These are phyloP conservation scores for Lyophyllum semitale DNA, from an alignment of 768 basidiomycete genomes.

Conservation along the genomic window DNA sequence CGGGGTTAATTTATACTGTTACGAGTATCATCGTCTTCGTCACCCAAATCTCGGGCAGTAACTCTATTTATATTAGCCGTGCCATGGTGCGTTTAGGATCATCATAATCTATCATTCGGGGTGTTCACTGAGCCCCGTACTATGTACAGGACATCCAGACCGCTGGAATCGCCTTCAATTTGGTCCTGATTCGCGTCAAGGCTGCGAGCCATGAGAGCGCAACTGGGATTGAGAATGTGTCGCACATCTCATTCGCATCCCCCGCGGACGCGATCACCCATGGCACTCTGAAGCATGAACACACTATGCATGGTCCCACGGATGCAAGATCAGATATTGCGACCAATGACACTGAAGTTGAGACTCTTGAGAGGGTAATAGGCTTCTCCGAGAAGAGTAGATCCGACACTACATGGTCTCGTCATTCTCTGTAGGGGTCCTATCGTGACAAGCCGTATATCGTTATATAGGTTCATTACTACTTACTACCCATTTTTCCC, in stretches of 20 bases:
- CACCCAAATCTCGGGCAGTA: constrained; percentile 19
- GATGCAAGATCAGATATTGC: too few species aligned
- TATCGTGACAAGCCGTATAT: too few species aligned
- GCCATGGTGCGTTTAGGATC: constrained; percentile 17
- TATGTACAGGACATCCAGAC: neutral
- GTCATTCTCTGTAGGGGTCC: too few species aligned
- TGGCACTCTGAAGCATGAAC: too few species aligned
- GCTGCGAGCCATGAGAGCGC: neutral
- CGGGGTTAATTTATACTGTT: constrained; percentile 26
- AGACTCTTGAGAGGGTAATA: too few species aligned
- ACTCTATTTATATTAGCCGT: constrained; percentile 22
- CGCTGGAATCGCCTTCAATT: neutral
- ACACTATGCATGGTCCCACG: too few species aligned
- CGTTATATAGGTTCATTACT: too few species aligned
- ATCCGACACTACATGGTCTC: too few species aligned
- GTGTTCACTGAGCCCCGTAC: too few species aligned
- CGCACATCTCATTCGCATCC: neutral
- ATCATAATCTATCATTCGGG: neutral
- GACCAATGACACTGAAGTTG: too few species aligned
- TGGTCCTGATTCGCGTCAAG: neutral
- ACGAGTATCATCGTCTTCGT: constrained; percentile 20
- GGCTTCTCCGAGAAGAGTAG: neutral
- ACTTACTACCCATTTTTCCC: too few species aligned
- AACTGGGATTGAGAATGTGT: neutral
- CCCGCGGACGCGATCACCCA: neutral